Conservation (phyloP, 805 yeast species). For the Candida oleophila region DNA sequence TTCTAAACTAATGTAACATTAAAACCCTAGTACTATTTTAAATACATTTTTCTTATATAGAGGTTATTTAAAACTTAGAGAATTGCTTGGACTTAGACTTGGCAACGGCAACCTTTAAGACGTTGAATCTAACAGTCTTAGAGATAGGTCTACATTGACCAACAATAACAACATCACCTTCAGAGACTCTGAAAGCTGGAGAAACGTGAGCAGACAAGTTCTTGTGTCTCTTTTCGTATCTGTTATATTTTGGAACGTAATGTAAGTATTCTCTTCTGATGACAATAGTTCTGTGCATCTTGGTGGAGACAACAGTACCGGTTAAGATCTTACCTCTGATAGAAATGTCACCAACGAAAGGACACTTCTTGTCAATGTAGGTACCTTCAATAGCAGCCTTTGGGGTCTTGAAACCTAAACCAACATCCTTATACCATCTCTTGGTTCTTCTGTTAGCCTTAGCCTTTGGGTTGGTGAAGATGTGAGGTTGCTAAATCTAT, state of each 20-base stretch:
- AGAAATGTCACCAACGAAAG: slow-evolving; percentile 94
- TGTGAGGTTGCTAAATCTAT: slow-evolving; percentile 90
- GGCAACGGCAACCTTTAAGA: slow-evolving; percentile 89
- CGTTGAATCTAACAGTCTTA: slow-evolving; percentile 99
- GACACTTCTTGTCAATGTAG: slow-evolving; percentile 99
- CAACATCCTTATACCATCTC: slow-evolving; percentile 99
- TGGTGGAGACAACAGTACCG: slow-evolving; percentile 99
- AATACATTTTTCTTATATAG: slow-evolving; percentile 11
- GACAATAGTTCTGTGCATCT: slow-evolving; percentile 99
- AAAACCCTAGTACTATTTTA: slow-evolving; percentile 12
- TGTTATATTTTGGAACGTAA: slow-evolving; percentile 99
- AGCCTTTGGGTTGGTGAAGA: slow-evolving; percentile 99
- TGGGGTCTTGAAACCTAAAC: slow-evolving; percentile 99
- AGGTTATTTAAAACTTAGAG: slow-evolving; percentile 78
- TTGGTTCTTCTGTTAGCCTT: slow-evolving; percentile 98
- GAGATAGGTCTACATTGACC: slow-evolving; percentile 99
- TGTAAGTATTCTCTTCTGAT: slow-evolving; percentile 99
- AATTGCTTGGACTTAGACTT: slow-evolving; percentile 91
- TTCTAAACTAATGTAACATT: slow-evolving; percentile 16
- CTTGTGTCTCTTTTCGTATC: slow-evolving; percentile 99
- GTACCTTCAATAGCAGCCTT: slow-evolving; percentile 96
- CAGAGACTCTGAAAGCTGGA: slow-evolving; percentile 99
- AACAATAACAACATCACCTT: slow-evolving; percentile 98
- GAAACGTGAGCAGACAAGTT: slow-evolving; percentile 99
- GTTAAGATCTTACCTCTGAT: slow-evolving; percentile 99